Conservation (phyloP, 441 rosid species). For the Metrosideros polymorpha region DNA sequence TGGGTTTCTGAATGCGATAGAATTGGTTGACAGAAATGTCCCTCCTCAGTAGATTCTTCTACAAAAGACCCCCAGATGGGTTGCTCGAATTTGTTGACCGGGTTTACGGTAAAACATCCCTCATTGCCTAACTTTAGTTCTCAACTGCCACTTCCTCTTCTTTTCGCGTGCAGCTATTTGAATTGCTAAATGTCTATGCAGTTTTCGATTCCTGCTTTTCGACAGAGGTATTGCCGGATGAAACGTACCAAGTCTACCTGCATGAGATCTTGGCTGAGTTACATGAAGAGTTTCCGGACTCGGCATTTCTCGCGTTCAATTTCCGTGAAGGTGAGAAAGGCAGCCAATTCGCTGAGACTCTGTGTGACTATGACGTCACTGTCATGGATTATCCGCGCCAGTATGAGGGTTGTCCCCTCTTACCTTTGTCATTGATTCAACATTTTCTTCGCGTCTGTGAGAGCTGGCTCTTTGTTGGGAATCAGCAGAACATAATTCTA, state of each 20-base stretch:
- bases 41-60: slow-evolving; percentile 79
- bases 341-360: slow-evolving; percentile 60
- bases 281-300: slow-evolving; percentile 76
- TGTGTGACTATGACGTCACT: slow-evolving; percentile 72
- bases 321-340: slow-evolving; percentile 78
- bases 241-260: slow-evolving; percentile 53
- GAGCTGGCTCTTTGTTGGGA: slow-evolving; percentile 70
- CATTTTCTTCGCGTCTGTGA: slow-evolving; percentile 83
- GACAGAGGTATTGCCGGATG: slow-evolving; percentile 73
- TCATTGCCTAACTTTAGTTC: neutral
- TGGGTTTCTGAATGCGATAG: slow-evolving; percentile 2
- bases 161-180: neutral
- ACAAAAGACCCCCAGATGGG: slow-evolving; percentile 92
- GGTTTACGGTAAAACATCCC: slow-evolving; percentile 67
- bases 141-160: neutral
- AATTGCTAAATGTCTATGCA: slow-evolving; percentile 17
- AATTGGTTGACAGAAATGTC: slow-evolving; percentile 38
- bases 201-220: slow-evolving; percentile 95
- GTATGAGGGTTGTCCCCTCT: slow-evolving; percentile 89
- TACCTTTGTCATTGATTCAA: slow-evolving; percentile 74
- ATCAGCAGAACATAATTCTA: slow-evolving; percentile 69
- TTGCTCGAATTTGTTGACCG: slow-evolving; percentile 90
- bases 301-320: slow-evolving; percentile 74
- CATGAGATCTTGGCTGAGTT: slow-evolving; percentile 63
- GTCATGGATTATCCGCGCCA: slow-evolving; percentile 90